These are phyloP conservation scores for Cyanidiococcus yangmingshanensis DNA, from an alignment of 23 red algal species.

Conservation along the genomic window DNA sequence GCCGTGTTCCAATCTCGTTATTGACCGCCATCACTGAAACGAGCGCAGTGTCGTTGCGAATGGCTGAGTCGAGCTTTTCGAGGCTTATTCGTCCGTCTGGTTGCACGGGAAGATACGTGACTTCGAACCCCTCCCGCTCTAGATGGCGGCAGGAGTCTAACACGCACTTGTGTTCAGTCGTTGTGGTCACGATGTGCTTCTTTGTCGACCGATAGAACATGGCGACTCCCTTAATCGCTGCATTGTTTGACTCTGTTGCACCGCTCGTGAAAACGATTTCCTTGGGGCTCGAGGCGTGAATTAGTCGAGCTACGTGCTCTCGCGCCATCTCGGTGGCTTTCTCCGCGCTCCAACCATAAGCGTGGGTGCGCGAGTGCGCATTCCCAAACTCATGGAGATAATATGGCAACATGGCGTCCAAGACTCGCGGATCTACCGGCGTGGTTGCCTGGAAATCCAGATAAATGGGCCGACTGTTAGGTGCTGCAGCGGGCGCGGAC, in stretches of 20 bases:
- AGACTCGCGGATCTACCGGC: slow-evolving; percentile 81
- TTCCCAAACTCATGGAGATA: slow-evolving; percentile 69
- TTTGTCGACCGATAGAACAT: slow-evolving; percentile 74
- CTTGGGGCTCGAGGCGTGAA: slow-evolving; percentile 56
- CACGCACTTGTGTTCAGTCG: slow-evolving; percentile 99
- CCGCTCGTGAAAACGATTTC: slow-evolving; percentile 97
- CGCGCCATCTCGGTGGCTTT: slow-evolving; percentile 63
- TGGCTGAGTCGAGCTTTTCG: slow-evolving; percentile 38
- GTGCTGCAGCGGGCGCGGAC: neutral
- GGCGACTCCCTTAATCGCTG: slow-evolving; percentile 87
- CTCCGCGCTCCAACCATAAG: slow-evolving; percentile 90
- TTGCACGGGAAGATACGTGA: slow-evolving; percentile 86
- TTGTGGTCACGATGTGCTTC: slow-evolving; percentile 75
- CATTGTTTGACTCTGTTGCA: slow-evolving; percentile 93
- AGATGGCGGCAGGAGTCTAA: slow-evolving; percentile 87
- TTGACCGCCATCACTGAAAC: slow-evolving; percentile 95
- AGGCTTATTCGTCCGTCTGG: slow-evolving; percentile 64
- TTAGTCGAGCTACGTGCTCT: slow-evolving; percentile 40
- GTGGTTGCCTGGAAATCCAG: slow-evolving; percentile 90
- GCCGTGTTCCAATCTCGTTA: slow-evolving; percentile 95
- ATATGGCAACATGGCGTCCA: slow-evolving; percentile 82
- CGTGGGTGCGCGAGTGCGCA: slow-evolving; percentile 82
- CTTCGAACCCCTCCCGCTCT: slow-evolving; percentile 70
- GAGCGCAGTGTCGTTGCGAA: slow-evolving; percentile 61
- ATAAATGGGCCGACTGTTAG: slow-evolving; percentile 51